Evolutionary conservation across 352 stramenopile species (phyloP).

Genomic region (Phytophthora hybrid): DNA sequence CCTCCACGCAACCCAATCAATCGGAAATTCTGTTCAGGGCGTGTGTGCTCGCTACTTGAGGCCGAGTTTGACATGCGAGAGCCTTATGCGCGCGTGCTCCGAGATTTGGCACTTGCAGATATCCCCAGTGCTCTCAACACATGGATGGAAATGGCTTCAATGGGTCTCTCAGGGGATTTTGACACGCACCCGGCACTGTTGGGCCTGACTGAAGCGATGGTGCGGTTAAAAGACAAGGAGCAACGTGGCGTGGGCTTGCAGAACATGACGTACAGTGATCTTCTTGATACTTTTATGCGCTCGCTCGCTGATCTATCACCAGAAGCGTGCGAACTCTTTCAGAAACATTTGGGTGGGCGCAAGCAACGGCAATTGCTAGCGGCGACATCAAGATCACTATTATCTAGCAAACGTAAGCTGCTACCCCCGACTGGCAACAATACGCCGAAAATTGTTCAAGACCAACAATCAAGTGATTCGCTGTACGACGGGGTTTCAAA

Average conservation of each 20-base stretch:
- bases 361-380: conserved; percentile 57
- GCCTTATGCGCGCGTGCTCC: conserved; percentile 56
- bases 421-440: conserved; percentile 7
- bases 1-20: conserved; percentile 60
- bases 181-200: conserved; percentile 69
- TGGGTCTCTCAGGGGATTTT: conserved; percentile 72
- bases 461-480: conserved; percentile 33
- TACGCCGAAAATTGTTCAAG: conserved; percentile 12
- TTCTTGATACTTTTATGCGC: conserved; percentile 76
- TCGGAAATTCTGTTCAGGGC: conserved; percentile 62
- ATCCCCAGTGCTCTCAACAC: conserved; percentile 58
- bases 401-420: conserved; percentile 47
- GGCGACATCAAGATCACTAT: conserved; percentile 11
- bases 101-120: conserved; percentile 63
- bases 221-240: conserved; percentile 82
- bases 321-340: conserved; percentile 77
- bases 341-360: conserved; percentile 70
- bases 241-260: conserved; percentile 77
- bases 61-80: conserved; percentile 67
- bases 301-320: conserved; percentile 62
- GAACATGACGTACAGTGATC: conserved; percentile 81
- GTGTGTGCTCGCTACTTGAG: conserved; percentile 62
- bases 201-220: conserved; percentile 74
- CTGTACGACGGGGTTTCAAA: conserved; percentile 31
- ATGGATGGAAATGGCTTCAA: conserved; percentile 74